Evolutionary conservation across 805 yeast species (phyloP).

Genomic region (Candida qinlingensis): DNA sequence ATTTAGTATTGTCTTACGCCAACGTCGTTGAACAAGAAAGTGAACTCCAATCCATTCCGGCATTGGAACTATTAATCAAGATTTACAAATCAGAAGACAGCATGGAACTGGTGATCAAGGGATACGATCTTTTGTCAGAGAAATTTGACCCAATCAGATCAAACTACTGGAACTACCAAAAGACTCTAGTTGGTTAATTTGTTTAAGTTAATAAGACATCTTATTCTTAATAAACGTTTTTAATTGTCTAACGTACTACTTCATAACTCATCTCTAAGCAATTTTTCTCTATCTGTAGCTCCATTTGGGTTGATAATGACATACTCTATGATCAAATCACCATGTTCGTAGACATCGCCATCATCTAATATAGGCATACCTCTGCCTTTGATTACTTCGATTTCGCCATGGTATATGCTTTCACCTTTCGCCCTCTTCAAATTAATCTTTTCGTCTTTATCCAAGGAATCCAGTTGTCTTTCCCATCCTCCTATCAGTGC

Average conservation of each 20-base stretch:
- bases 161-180: constrained; percentile 56
- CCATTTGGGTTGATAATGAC: constrained; percentile 41
- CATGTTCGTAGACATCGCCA: constrained; percentile 38
- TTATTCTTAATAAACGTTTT: too few species aligned
- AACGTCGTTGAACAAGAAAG: constrained; percentile 18
- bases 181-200: constrained; percentile 4
- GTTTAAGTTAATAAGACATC: background rate
- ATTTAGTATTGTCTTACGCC: constrained; percentile 41
- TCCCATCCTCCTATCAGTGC: constrained; percentile 79
- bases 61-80: constrained; percentile 57
- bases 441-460: constrained; percentile 45
- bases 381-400: constrained; percentile 63
- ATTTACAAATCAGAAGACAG: constrained; percentile 32
- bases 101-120: constrained; percentile 31
- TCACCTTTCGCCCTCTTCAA: constrained; percentile 44
- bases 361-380: constrained; percentile 74
- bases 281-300: constrained; percentile 13
- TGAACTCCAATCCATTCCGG: constrained; percentile 44
- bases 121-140: constrained; percentile 46
- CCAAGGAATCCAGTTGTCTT: constrained; percentile 62
- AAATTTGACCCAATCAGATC: constrained; percentile 58
- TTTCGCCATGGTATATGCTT: constrained; percentile 57
- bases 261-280: constrained; percentile 23
- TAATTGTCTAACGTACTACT: background rate
- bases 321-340: constrained; percentile 49